Evolutionary conservation across 2,329 filamentous ascomycete genomes (phyloP), one percentile per base, ranked within the genome.

Genomic region (Fusarium humuli): DNA sequence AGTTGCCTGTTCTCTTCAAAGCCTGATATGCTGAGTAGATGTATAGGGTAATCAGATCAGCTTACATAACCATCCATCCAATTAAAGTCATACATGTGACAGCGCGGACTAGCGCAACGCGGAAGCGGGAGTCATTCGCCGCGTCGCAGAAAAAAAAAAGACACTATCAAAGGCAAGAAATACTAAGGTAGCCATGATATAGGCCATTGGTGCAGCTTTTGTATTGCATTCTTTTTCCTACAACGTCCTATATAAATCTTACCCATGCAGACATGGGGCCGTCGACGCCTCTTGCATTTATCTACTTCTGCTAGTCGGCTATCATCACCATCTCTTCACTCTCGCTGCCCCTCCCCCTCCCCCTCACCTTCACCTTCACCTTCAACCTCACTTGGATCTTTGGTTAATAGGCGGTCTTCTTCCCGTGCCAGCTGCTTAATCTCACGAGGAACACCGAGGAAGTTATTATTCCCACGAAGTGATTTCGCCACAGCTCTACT

Each of bases 261-360:
- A 57, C 58, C 67, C 60, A 78, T 78, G 77, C 73, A 78, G 76
- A 58, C 41, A 78, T 78, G 77, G 73, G 73, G 72, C 45, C 66
- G 54, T 29, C 62, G 62, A 45, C 61, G 73, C 47, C 62, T 76
- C 48, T 49, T 34, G 41, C 52, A 62, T 67, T 59, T 67, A 71
- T 47, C 67, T 40, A 50, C 45, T 53, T 57, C 60, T 49, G 50
- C 23, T 73, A 73, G 46, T 47, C 64, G 55, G 40, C 48, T 27
- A 40, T 42, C 27, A 23, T 25, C 41, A 18, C 12, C 40, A 30
- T 41, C 37, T 12, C 27, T 42, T 47, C 50, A 30, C 46, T 32
- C 32, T 49, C 58, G 23, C 29, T 34, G 25, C 40, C 46, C 47
- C 41, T 46, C 50, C 29, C 44, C 44, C 37, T 34, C 47, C 14